phyloP scores from a whole-genome alignment of 257 asterid genomes.

The Solanum ossicruentum region DNA sequence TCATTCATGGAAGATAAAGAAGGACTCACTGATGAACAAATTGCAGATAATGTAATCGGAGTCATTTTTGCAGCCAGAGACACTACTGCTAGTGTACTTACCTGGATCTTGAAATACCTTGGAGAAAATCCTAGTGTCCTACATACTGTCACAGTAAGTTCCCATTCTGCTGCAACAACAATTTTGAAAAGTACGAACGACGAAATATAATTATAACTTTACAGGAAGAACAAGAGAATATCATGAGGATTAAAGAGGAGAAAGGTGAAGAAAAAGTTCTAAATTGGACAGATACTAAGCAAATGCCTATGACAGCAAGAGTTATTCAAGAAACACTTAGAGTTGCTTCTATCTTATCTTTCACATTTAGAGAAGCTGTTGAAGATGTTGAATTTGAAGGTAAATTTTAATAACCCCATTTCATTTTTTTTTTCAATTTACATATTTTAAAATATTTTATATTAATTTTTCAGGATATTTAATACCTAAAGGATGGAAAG shows the following conservation, averaged over 20 bases:
- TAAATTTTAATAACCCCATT: not conserved
- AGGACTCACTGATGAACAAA: conserved; percentile 26
- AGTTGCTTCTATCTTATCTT: conserved; percentile 30
- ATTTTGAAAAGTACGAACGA: not conserved
- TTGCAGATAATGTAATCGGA: conserved; percentile 32
- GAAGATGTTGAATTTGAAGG: conserved; percentile 39
- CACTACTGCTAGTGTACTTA: conserved; percentile 32
- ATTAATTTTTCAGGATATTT: conserved; percentile 36
- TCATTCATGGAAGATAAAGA: conserved; percentile 25
- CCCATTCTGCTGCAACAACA: not conserved
- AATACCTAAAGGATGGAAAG: conserved; percentile 98
- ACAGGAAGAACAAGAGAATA: conserved; percentile 27
- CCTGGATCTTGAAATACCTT: conserved; percentile 32
- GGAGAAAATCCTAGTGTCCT: conserved; percentile 28
- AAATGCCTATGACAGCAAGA: conserved; percentile 22
- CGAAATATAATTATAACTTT: not conserved
- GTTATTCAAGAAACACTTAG: conserved; percentile 35
- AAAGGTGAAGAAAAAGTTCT: conserved; percentile 6
- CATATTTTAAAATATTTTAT: not conserved
- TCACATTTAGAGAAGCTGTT: conserved; percentile 37
- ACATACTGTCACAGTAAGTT: conserved; percentile 25
- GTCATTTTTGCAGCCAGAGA: conserved; percentile 33
- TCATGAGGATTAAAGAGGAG: conserved; percentile 10
- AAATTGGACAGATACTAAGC: conserved; percentile 22
- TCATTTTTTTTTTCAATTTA: not conserved